These are phyloP conservation scores for Alternaria brassicicola DNA, from an alignment of 2,329 filamentous ascomycete species.

Conservation along the genomic window DNA sequence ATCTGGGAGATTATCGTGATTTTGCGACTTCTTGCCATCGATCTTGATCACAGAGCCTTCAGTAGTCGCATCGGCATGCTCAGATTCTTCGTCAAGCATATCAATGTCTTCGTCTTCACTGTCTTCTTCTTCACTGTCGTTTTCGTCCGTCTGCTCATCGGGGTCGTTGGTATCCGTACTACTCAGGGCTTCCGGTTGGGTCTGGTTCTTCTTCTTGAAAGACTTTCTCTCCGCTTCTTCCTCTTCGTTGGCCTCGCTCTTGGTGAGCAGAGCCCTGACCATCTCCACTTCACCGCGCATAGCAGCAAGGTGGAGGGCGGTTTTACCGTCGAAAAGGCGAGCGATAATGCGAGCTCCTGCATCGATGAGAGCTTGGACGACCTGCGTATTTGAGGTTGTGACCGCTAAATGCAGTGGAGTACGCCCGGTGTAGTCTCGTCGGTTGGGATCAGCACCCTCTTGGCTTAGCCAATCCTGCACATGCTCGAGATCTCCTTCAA, in stretches of 20 bases:
- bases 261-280: constrained; percentile 72
- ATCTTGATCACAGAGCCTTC: constrained; percentile 74
- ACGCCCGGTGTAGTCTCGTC: constrained; percentile 66
- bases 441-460: constrained; percentile 72
- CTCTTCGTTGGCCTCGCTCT: constrained; percentile 75
- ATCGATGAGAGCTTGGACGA: constrained; percentile 74
- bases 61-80: constrained; percentile 59
- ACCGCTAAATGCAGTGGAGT: constrained; percentile 80
- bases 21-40: constrained; percentile 51
- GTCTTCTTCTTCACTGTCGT: constrained; percentile 51
- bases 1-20: constrained; percentile 57
- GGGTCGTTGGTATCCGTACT: background rate
- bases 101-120: constrained; percentile 59
- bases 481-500: constrained; percentile 72
- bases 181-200: background rate
- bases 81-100: constrained; percentile 56
- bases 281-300: constrained; percentile 72
- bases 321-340: constrained; percentile 78
- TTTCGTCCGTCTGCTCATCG: constrained; percentile 30
- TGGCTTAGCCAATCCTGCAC: constrained; percentile 73
- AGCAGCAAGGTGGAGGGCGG: constrained; percentile 81
- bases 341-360: constrained; percentile 74
- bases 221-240: constrained; percentile 65
- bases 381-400: constrained; percentile 68
- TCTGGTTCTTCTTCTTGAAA: constrained; percentile 35